These are phyloP conservation scores for Acanthamoeba divionensis DNA, from an alignment of 208 protist species.

Conservation along the genomic window DNA sequence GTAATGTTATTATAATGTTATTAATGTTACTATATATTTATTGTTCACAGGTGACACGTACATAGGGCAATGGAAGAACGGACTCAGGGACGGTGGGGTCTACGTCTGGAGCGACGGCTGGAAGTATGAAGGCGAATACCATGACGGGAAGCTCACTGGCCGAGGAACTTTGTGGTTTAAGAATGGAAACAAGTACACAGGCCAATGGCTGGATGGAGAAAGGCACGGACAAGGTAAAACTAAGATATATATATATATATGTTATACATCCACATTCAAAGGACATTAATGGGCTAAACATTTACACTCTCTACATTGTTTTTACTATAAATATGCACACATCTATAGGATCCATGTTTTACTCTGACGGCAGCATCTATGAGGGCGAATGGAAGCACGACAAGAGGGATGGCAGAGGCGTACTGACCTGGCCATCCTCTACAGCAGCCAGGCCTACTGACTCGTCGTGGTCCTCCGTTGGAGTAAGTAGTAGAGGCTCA, in stretches of 20 bases:
- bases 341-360: not conserved
- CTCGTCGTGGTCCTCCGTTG: not conserved
- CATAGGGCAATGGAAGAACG: slow-evolving; percentile 39
- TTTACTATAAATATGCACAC: too few relatives aligned
- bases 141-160: slow-evolving; percentile 10
- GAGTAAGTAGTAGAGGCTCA: too few relatives aligned
- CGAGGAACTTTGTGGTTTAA: slow-evolving; percentile 13
- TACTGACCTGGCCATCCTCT: not conserved
- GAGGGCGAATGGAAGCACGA: slow-evolving; percentile 21
- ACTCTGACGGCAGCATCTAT: slow-evolving; percentile 23
- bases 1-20: not conserved
- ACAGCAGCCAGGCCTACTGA: not conserved
- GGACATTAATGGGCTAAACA: too few relatives aligned
- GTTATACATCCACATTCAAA: not conserved
- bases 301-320: too few relatives aligned
- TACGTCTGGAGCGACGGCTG: slow-evolving; percentile 21
- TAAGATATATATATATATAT: too few relatives aligned
- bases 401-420: not conserved
- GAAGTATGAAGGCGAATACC: slow-evolving; percentile 8
- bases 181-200: slow-evolving; percentile 28
- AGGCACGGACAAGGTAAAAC: not conserved
- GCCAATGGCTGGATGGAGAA: not conserved
- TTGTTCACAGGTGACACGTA: not conserved
- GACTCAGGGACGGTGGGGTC: not conserved
- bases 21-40: not conserved